Percentiles rank a stretch among this genome's conserved stretches.
phyloP scores from a whole-genome alignment of 139 green algal species.

The Chlorokybus atmophyticus region DNA sequence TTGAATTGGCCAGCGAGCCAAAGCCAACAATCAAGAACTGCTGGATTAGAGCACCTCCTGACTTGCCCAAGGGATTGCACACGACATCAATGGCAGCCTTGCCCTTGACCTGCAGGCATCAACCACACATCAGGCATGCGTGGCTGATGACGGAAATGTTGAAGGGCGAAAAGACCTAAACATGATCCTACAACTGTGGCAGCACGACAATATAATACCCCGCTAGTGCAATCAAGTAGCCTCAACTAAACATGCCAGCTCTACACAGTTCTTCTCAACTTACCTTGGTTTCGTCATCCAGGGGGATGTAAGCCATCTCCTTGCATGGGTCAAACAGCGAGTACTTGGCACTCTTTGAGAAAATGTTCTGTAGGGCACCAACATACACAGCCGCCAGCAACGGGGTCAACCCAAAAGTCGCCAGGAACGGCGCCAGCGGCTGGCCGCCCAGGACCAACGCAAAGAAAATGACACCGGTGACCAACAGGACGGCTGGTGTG shows the following conservation, averaged over 20 bases:
- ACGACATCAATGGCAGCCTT: constrained; percentile 99
- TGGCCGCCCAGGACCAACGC: constrained; percentile 72
- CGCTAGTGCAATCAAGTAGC: background rate
- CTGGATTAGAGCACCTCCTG: constrained; percentile 93
- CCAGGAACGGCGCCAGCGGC: constrained; percentile 59
- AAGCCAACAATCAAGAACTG: constrained; percentile 95
- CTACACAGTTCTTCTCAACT: background rate
- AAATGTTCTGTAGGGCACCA: constrained; percentile 94
- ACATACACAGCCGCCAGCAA: constrained; percentile 91
- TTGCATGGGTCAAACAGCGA: constrained; percentile 98
- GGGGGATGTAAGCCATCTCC: constrained; percentile 99
- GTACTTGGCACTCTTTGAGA: constrained; percentile 87
- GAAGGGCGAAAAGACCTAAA: no score
- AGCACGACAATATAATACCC: no score
- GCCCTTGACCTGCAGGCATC: constrained; percentile 65
- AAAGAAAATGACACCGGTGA: constrained; percentile 94
- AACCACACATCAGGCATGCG: background rate
- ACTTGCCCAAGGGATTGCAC: constrained; percentile 99
- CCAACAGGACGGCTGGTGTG: constrained; percentile 83
- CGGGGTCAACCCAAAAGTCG: constrained; percentile 71
- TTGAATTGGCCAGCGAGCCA: constrained; percentile 88
- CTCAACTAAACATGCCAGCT: constrained; percentile 1
- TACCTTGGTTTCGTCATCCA: constrained; percentile 78
- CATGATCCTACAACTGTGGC: no score
- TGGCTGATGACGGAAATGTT: background rate